These are phyloP conservation scores for Echium plantagineum DNA, from an alignment of 257 asterid genomes.

Conservation along the genomic window DNA sequence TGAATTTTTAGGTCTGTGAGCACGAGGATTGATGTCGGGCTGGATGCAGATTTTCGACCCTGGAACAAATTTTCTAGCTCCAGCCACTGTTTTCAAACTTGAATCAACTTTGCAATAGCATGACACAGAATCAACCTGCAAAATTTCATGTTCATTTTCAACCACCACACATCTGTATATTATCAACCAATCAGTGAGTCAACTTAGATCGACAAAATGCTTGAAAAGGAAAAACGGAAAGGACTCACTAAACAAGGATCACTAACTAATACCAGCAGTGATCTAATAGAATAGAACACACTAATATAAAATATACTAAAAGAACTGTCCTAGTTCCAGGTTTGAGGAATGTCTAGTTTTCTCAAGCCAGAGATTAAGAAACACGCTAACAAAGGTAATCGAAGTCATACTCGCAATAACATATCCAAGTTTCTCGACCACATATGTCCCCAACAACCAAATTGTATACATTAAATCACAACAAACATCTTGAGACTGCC, in stretches of 20 bases:
- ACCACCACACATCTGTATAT: not conserved
- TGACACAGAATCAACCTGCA: slow-evolving; percentile 25
- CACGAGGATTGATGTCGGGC: slow-evolving; percentile 42
- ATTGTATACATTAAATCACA: not conserved
- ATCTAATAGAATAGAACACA: no score
- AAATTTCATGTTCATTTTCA: not conserved
- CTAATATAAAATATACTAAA: no score
- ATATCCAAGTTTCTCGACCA: not conserved
- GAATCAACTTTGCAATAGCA: slow-evolving; percentile 47
- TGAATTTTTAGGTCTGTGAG: slow-evolving; percentile 30
- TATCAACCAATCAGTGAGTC: not conserved
- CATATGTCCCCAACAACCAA: not conserved
- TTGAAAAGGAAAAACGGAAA: no score
- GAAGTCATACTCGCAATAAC: no score
- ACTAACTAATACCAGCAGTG: no score
- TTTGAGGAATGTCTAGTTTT: no score
- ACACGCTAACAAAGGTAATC: no score
- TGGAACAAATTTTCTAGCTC: slow-evolving; percentile 39
- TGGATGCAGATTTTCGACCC: slow-evolving; percentile 43
- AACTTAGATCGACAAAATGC: no score
- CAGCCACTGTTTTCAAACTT: slow-evolving; percentile 36
- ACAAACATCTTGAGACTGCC: not conserved
- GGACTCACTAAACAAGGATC: no score
- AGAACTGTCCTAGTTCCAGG: no score
- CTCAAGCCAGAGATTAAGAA: not conserved